Percentiles rank a stretch among this genome's conserved stretches.
Conservation (phyloP, 2,329 filamentous ascomycete species). For the Cercospora nicotianae region DNA sequence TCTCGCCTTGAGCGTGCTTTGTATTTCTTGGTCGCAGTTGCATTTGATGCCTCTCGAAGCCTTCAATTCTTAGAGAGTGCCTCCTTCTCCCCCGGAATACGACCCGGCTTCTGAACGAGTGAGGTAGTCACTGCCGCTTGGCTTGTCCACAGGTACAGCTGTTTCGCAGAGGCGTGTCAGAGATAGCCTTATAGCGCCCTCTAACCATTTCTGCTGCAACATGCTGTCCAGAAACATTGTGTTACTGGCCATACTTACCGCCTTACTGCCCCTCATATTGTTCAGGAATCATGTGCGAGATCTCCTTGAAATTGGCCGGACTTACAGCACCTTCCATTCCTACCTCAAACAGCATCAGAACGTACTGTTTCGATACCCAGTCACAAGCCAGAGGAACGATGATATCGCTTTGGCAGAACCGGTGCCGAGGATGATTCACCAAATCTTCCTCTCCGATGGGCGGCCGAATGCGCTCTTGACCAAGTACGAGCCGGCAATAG, state of each 20-base stretch:
- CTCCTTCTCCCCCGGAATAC: not conserved
- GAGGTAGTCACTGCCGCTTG: not conserved
- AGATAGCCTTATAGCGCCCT: not conserved
- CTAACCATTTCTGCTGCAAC: not conserved
- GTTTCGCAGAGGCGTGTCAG: not conserved
- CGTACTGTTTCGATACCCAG: conserved; percentile 25
- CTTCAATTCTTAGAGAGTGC: not conserved
- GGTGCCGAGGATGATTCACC: conserved; percentile 32
- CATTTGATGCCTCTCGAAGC: not conserved
- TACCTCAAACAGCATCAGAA: conserved; percentile 24
- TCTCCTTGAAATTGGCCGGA: conserved; percentile 27
- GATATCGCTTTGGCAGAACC: conserved; percentile 13
- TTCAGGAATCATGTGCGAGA: conserved; percentile 27
- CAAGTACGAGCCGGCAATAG: conserved; percentile 26
- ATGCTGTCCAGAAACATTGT: conserved; percentile 19
- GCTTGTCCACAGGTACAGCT: not conserved
- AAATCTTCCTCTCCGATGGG: conserved; percentile 31
- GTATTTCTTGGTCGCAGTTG: not conserved
- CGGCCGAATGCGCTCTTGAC: conserved; percentile 20
- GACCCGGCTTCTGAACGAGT: not conserved
- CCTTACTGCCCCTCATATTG: conserved; percentile 6
- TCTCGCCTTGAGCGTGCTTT: not conserved
- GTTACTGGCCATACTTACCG: conserved; percentile 5
- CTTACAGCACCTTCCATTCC: conserved; percentile 29
- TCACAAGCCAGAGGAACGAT: not conserved